These are phyloP conservation scores for Ampelocalamus luodianensis DNA, from an alignment of 176 grass and related monocot genomes.

Conservation along the genomic window DNA sequence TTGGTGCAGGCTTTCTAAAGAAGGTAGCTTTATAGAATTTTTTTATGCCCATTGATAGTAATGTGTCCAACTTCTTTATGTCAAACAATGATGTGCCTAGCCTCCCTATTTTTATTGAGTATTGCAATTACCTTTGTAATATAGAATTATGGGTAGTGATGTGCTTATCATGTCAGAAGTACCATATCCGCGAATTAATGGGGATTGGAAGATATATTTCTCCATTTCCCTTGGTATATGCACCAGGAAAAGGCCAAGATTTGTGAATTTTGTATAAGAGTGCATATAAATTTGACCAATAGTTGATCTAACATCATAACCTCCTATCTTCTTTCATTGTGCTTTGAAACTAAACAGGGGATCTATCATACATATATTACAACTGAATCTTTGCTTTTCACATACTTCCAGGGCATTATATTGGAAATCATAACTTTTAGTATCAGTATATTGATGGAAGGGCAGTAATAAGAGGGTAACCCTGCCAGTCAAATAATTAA, in stretches of 20 bases:
- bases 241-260: neutral
- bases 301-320: neutral
- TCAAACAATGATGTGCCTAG: neutral
- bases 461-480: neutral
- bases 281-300: neutral
- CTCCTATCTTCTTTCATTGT: neutral
- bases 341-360: neutral
- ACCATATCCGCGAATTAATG: neutral
- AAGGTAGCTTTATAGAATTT: constrained; percentile 54
- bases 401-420: neutral
- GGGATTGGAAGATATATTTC: neutral
- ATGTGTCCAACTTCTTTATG: neutral
- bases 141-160: neutral
- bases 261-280: neutral
- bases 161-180: constrained; percentile 16
- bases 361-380: neutral
- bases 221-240: constrained; percentile 16
- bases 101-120: neutral
- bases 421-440: neutral
- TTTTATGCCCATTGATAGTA: neutral
- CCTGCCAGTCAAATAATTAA: constrained; percentile 15
- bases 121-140: neutral
- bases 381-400: neutral
- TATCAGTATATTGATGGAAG: neutral
- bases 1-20: constrained; percentile 93